Base-by-base conservation (phyloP, 176 grass and related monocot genomes). In the Microstegium vimineum region DNA sequence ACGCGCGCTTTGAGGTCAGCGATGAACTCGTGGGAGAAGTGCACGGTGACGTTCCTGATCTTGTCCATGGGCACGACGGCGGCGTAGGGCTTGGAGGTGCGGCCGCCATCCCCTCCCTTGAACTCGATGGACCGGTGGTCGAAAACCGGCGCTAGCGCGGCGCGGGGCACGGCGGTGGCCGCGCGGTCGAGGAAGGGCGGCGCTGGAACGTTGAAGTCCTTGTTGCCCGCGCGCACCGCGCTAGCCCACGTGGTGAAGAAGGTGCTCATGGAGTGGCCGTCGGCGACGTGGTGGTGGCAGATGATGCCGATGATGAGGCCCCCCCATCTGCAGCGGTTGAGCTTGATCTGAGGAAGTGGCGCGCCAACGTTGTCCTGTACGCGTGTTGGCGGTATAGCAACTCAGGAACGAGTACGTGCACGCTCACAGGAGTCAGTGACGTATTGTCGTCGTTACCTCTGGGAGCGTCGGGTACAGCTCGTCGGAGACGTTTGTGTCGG, bases 241-340 rank as follows among this genome's bases (percentile, higher is more conserved):
- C 25, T 28, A 0, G 81, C 87, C 87, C 87, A 89, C 6, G 76
- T 69, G 13, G 43, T 26, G 31, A 62, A 66, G 74, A 88, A 84
- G 54, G 12, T 14, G 67, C 86, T 84, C 81, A 84, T 88, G 67
- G 86, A 79, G 35, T 84, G 81, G 8, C 87, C 87, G 76, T 89
- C 87, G 47, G 87, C 76, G 20, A 84, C 76, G 1, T 57, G 46
- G 82, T 84, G 87, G 33, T 84, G 62, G 28, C 46, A 20, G 5
- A 22, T 66, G 18, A 62, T 59, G 35, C 45, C 87, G 60, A 83
- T 74, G 36, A 89, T 61, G 32, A 85, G 45, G 17, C 87, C 87
- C 67, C 87, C 87, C 49, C 87, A 89, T 37, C 3, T 20, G 87
- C 67, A 89, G 22, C 82, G 49, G n/a, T 74, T 89, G n/a, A 89